phyloP scores from a whole-genome alignment of 169 alveolate species.

The Eimeria sp. region DNA sequence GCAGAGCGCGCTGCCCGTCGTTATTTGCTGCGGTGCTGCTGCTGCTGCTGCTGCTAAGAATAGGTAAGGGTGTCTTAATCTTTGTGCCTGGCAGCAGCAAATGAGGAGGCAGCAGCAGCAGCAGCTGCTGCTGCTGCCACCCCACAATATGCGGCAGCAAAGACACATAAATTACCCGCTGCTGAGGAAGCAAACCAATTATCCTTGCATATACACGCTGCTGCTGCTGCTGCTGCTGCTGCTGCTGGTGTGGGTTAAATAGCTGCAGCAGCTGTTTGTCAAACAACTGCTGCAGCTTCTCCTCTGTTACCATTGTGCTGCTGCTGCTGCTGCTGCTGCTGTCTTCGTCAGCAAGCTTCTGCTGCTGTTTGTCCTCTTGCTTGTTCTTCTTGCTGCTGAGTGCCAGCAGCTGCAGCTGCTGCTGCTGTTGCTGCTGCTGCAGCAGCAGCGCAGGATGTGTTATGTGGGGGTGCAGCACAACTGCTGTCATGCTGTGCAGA shows the following conservation, averaged over 20 bases:
- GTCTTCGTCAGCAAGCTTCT: background rate
- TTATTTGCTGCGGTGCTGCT: no score
- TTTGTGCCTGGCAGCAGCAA: constrained; percentile 54
- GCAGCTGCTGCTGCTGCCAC: constrained; percentile 2
- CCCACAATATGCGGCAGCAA: constrained; percentile 57
- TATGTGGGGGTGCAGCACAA: constrained; percentile 59
- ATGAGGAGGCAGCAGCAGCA: background rate
- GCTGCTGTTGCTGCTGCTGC: constrained; percentile 62
- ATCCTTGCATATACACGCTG: constrained; percentile 12
- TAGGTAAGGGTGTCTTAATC: background rate
- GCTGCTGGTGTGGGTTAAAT: no score
- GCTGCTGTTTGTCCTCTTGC: background rate
- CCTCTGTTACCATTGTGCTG: background rate
- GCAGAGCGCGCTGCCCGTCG: constrained; percentile 24
- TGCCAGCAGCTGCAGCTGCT: constrained; percentile 21
- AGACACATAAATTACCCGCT: constrained; percentile 14
- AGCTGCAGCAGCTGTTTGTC: constrained; percentile 11
- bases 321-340: constrained; percentile 32
- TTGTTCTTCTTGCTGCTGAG: background rate
- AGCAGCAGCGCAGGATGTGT: constrained; percentile 48
- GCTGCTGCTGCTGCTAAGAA: no score
- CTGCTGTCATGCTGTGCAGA: constrained; percentile 8
- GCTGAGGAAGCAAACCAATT: constrained; percentile 47
- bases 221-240: background rate
- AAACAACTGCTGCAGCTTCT: constrained; percentile 31